phyloP scores from a whole-genome alignment of 176 grass and related monocot species.

The Thalia dealbata region DNA sequence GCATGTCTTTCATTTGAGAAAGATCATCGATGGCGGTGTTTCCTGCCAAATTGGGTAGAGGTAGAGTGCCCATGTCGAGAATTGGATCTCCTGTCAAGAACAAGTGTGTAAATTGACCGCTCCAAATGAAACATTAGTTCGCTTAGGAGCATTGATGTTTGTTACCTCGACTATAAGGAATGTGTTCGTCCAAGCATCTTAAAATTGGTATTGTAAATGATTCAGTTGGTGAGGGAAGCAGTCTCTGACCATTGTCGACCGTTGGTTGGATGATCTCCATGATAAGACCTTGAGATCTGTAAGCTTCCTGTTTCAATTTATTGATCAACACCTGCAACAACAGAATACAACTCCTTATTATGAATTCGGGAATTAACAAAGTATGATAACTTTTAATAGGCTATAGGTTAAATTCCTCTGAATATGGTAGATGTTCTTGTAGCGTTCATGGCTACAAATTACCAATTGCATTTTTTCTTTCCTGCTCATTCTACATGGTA shows the following conservation, averaged over 20 bases:
- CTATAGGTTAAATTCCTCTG: background rate
- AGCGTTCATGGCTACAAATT: background rate
- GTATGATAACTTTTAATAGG: background rate
- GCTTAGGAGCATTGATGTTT: background rate
- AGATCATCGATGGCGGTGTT: slow-evolving; percentile 38
- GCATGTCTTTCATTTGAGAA: slow-evolving; percentile 23
- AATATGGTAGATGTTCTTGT: background rate
- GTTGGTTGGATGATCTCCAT: slow-evolving; percentile 45
- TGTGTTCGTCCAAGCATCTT: slow-evolving; percentile 22
- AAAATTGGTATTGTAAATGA: background rate
- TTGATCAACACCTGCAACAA: slow-evolving; percentile 35
- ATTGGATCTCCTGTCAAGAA: slow-evolving; percentile 20
- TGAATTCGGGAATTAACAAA: background rate
- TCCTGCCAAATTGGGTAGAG: slow-evolving; percentile 5
- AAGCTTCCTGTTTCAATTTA: slow-evolving; percentile 69
- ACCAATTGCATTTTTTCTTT: background rate
- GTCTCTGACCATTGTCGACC: slow-evolving; percentile 7
- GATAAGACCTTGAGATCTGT: slow-evolving; percentile 44
- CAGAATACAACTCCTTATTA: background rate
- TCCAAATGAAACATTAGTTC: background rate
- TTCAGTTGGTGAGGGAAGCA: slow-evolving; percentile 9
- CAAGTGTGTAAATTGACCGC: background rate
- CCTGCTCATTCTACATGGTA: background rate
- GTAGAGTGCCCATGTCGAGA: slow-evolving; percentile 26
- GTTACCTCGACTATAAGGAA: slow-evolving; percentile 20